phyloP scores from a whole-genome alignment of 495 filamentous ascomycete genomes.

The Penicillium cosmopolitanum region DNA sequence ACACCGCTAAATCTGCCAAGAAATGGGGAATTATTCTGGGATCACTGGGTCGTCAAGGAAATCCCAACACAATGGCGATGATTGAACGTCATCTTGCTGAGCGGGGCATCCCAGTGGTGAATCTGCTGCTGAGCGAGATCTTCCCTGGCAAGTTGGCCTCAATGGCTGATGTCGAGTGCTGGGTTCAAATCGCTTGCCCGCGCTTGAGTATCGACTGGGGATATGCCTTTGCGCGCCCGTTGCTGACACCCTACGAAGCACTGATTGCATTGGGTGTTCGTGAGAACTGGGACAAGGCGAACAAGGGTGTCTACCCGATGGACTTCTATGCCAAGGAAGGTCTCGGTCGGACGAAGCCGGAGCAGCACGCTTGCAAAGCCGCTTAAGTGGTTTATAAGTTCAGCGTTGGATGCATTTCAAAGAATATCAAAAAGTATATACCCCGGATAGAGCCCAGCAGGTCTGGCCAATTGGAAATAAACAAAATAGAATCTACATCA shows the following conservation, averaged over 20 bases:
- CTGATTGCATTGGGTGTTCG: slow-evolving; percentile 79
- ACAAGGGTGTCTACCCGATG: slow-evolving; percentile 88
- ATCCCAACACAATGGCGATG: slow-evolving; percentile 85
- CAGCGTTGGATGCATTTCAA: neutral
- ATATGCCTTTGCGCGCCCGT: slow-evolving; percentile 86
- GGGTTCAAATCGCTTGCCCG: slow-evolving; percentile 97
- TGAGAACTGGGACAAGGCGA: slow-evolving; percentile 72
- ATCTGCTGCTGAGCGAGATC: slow-evolving; percentile 87
- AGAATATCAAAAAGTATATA: slow-evolving; percentile 16
- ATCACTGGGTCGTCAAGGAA: slow-evolving; percentile 89
- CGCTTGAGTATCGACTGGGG: slow-evolving; percentile 97
- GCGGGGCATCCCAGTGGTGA: slow-evolving; percentile 74
- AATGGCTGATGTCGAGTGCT: slow-evolving; percentile 92
- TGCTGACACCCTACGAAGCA: slow-evolving; percentile 94
- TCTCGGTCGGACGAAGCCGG: slow-evolving; percentile 74
- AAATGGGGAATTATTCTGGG: slow-evolving; percentile 97
- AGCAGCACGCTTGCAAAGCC: slow-evolving; percentile 29
- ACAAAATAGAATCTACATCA: neutral
- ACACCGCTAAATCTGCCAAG: slow-evolving; percentile 68
- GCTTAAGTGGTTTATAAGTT: slow-evolving; percentile 17
- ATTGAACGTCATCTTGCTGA: slow-evolving; percentile 75
- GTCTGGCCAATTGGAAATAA: slow-evolving; percentile 16
- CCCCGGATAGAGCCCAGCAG: slow-evolving; percentile 26
- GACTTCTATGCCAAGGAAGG: slow-evolving; percentile 96
- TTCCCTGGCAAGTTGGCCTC: slow-evolving; percentile 92